Evolutionary conservation across 164 flowering plant genomes (phyloP).

Genomic region (Annona squamosa): DNA sequence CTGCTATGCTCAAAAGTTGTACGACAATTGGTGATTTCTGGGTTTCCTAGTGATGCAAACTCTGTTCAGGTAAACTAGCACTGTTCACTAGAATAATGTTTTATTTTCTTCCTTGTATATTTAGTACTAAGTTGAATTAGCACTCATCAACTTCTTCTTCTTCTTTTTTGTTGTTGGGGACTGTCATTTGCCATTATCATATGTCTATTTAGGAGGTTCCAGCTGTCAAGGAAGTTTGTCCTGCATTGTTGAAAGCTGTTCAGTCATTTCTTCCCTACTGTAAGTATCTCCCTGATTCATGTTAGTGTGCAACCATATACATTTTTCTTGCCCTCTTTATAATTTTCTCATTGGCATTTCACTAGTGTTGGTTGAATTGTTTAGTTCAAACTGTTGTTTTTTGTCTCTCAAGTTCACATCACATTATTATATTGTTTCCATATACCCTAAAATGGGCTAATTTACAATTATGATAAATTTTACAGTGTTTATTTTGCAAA

Average conservation of each 20-base stretch:
- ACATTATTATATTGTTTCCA: too few species aligned
- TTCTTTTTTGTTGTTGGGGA: background rate
- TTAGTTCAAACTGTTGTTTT: background rate
- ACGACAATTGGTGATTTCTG: conserved; percentile 69
- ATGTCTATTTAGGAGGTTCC: conserved; percentile 53
- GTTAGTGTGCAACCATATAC: background rate
- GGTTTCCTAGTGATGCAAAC: conserved; percentile 77
- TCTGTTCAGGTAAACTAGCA: conserved; percentile 53
- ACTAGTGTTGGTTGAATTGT: background rate
- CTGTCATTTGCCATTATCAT: background rate
- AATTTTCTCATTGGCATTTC: background rate
- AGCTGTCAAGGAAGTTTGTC: conserved; percentile 84
- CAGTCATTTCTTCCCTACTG: conserved; percentile 83
- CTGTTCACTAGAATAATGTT: background rate
- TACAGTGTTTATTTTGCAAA: too few species aligned
- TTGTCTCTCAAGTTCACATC: background rate
- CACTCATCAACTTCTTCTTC: background rate
- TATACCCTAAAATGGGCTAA: too few species aligned
- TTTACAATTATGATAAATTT: too few species aligned
- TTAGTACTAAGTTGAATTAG: background rate
- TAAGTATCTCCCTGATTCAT: conserved; percentile 30
- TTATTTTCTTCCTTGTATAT: background rate
- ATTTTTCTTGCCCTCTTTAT: background rate
- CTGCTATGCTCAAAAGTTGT: conserved; percentile 72
- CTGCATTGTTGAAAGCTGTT: conserved; percentile 65